Evolutionary conservation across 2,329 filamentous ascomycete genomes (phyloP).

Genomic region (Hypomyces rosellus): DNA sequence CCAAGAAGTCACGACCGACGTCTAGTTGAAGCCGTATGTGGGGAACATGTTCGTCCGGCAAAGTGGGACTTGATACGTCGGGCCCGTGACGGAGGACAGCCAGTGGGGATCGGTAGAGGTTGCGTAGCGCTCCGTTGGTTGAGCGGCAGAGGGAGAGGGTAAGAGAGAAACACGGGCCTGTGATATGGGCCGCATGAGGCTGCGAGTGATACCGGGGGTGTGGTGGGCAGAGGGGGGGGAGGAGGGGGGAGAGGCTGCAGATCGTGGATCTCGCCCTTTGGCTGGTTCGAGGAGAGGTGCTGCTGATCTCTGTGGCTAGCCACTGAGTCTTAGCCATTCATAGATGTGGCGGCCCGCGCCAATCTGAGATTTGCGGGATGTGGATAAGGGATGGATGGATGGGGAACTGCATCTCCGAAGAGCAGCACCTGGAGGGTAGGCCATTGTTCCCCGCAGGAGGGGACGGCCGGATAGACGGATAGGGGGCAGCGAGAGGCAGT

Average conservation of each 20-base stretch:
- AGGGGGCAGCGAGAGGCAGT: no score
- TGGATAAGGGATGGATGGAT: no score
- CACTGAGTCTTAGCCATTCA: slow-evolving; percentile 5
- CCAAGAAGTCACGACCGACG: slow-evolving; percentile 2
- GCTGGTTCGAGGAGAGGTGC: neutral
- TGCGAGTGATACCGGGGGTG: slow-evolving; percentile 1
- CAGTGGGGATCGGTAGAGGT: slow-evolving; percentile 5
- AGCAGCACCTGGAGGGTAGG: neutral
- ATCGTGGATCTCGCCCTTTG: slow-evolving; percentile 2
- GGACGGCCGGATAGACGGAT: no score
- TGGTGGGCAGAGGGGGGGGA: neutral
- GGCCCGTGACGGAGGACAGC: slow-evolving; percentile 1
- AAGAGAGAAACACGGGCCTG: neutral
- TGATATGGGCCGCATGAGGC: neutral
- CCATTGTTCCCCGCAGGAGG: no score
- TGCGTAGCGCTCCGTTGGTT: slow-evolving; percentile 1
- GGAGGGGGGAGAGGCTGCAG: slow-evolving; percentile 5
- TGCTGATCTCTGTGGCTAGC: slow-evolving; percentile 1
- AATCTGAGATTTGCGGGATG: neutral
- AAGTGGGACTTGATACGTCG: slow-evolving; percentile 10
- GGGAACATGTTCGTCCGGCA: slow-evolving; percentile 4
- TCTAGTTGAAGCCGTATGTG: slow-evolving; percentile 6
- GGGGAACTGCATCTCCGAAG: neutral
- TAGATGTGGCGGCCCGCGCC: slow-evolving; percentile 3
- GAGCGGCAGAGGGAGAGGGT: neutral